A percentile compares a stretch with the other conserved stretches of the same genome.
phyloP scores from a whole-genome alignment of 306 rosid species.

The Vigna angularis region DNA sequence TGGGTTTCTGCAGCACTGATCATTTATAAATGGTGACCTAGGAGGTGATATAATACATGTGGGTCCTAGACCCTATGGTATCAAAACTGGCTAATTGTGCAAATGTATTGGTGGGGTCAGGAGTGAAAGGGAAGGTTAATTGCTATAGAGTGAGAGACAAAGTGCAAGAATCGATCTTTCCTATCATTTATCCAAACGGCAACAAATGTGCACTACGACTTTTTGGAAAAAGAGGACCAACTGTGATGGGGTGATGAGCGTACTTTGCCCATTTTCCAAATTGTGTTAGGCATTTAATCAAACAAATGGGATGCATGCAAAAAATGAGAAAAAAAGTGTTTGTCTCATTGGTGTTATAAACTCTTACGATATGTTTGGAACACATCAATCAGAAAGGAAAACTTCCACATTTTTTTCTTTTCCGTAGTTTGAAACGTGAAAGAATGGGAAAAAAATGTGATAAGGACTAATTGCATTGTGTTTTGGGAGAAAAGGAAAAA shows the following conservation, averaged over 20 bases:
- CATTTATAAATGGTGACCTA: constrained; percentile 42
- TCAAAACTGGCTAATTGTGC: constrained; percentile 8
- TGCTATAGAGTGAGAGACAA: constrained; percentile 20
- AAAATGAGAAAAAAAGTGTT: neutral
- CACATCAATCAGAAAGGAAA: neutral
- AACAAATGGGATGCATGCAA: neutral
- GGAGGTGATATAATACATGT: neutral
- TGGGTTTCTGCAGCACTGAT: constrained; percentile 6
- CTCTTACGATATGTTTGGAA: neutral
- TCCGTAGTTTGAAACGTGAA: neutral
- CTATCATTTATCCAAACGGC: constrained; percentile 30
- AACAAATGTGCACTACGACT: constrained; percentile 20
- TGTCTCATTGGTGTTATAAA: constrained; percentile 19
- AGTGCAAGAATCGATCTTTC: constrained; percentile 23
- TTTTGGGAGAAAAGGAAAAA: too few relatives aligned
- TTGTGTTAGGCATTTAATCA: neutral
- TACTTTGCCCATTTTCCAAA: neutral
- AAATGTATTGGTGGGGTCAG: constrained; percentile 28
- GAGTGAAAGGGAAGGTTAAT: constrained; percentile 17
- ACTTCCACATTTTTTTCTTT: neutral
- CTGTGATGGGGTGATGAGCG: constrained; percentile 3
- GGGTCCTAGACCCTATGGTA: constrained; percentile 20
- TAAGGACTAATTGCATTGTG: too few relatives aligned
- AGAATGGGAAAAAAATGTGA: neutral
- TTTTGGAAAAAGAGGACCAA: neutral